These are phyloP conservation scores for Rhytidiadelphus loreus DNA, from an alignment of 225 moss, liverwort and hornwort genomes.

Conservation along the genomic window DNA sequence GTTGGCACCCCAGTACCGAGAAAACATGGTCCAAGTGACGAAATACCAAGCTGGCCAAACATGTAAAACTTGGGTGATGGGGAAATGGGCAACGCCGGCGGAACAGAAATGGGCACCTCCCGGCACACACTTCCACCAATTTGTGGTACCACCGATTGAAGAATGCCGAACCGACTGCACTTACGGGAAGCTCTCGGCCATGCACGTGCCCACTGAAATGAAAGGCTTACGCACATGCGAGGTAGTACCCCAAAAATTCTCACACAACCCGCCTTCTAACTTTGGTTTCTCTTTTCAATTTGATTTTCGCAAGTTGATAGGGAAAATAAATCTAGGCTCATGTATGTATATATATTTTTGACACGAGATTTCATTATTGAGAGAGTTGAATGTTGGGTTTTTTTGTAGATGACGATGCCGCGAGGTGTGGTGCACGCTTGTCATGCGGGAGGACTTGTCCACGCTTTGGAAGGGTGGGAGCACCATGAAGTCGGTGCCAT, in stretches of 20 bases:
- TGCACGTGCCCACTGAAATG: conserved; percentile 74
- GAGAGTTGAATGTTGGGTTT: background rate
- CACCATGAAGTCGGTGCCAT: conserved; percentile 52
- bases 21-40: conserved; percentile 63
- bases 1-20: conserved; percentile 28
- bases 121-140: conserved; percentile 81
- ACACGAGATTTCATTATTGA: background rate
- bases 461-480: conserved; percentile 46
- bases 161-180: conserved; percentile 71
- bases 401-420: conserved; percentile 41
- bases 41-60: conserved; percentile 77
- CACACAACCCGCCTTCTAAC: too few species aligned
- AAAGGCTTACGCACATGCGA: conserved; percentile 80
- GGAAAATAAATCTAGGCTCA: background rate
- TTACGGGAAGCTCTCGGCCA: conserved; percentile 75
- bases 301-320: background rate
- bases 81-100: conserved; percentile 56
- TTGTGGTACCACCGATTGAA: conserved; percentile 68
- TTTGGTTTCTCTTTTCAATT: background rate
- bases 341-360: background rate
- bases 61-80: conserved; percentile 75
- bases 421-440: conserved; percentile 45
- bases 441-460: conserved; percentile 45
- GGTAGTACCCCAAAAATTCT: conserved; percentile 1
- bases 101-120: conserved; percentile 72